Base-by-base conservation (phyloP, 2,329 filamentous ascomycete species). In the Calycina herbarum region DNA sequence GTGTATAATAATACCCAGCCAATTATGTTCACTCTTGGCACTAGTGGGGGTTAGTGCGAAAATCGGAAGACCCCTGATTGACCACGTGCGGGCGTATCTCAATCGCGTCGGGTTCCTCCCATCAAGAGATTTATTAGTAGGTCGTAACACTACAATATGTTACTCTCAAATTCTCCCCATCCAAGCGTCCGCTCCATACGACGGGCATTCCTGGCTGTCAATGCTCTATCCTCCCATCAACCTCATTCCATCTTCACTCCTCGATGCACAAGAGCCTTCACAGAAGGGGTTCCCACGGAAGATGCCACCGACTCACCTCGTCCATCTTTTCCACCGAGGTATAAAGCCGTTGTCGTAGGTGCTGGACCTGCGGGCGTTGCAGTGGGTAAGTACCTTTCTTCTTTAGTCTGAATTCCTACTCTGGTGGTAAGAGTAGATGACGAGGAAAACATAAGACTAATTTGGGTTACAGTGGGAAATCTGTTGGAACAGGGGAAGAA, bases 361-460 rank as follows among this genome's bases (percentile, higher is more conserved):
- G 84, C 81, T 63, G 86, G 86, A 17, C 82, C 85, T 3, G 84
- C 83, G 56, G 86, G 86, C 64, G 81, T 89, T 64, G 86, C 85
- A 3, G 83, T 38, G 10, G 35, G 35, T 38, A 11, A 38, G 35
- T 38, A 13, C 2, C 10, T 15, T 38, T 11, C 10, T 13, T 13
- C 1, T 38, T 38, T 38, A 0, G 2, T 10, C 13, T 15, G 8
- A 13, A 13, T 15, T 15, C 13, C 8, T 38, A 38, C 8, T 15
- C 15, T 38, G 10, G 2, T 11, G 13, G 3, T 20, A 20, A 20
- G 20, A 20, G 20, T 20, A 20, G 35, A 10, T 3, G 35, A 38
- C 7, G 35, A 38, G 35, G 35, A 38, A 38, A 38, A 38, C 3
- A 38, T 5, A 3, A 13, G 35, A 8, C 35, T 38, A 38, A 38